Conservation (phyloP, 1,284 basidiomycete genomes). For the Cryptococcus maquisensis region DNA sequence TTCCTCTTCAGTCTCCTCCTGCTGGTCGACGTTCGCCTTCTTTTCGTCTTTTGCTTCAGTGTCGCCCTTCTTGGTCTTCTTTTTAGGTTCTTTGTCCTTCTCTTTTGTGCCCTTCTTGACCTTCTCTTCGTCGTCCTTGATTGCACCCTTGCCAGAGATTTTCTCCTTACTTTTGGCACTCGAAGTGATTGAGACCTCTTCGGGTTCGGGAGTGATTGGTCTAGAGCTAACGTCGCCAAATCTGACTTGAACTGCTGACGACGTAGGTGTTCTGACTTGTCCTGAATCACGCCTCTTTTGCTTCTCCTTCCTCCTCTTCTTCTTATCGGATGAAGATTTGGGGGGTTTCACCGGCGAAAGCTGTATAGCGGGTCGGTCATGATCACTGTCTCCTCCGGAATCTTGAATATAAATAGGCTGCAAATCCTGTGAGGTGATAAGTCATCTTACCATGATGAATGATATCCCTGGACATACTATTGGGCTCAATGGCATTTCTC, state of each 20-base stretch:
- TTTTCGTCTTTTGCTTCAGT: neutral
- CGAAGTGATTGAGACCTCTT: neutral
- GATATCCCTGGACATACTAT: slow-evolving; percentile 1
- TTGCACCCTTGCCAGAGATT: neutral
- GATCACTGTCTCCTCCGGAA: neutral
- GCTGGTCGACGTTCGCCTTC: slow-evolving; percentile 17
- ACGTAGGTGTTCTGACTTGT: neutral
- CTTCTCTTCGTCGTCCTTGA: neutral
- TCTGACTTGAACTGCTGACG: neutral
- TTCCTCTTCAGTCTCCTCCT: neutral
- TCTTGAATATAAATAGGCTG: slow-evolving; percentile 2
- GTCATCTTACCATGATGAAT: neutral
- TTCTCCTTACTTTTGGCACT: neutral
- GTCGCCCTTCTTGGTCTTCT: neutral
- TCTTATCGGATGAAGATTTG: neutral
- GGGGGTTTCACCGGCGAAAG: slow-evolving; percentile 4
- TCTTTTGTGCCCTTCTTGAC: neutral
- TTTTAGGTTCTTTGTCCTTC: neutral
- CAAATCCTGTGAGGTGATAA: slow-evolving; percentile 2
- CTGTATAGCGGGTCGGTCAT: neutral
- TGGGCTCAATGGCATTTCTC: slow-evolving; percentile 1
- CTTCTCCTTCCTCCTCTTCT: neutral
- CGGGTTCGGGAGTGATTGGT: neutral
- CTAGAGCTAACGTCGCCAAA: neutral
- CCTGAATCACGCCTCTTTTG: neutral